Evolutionary conservation across 2,329 filamentous ascomycete genomes (phyloP), one percentile per base, ranked within the genome.

Genomic region (Xylaria sp.): DNA sequence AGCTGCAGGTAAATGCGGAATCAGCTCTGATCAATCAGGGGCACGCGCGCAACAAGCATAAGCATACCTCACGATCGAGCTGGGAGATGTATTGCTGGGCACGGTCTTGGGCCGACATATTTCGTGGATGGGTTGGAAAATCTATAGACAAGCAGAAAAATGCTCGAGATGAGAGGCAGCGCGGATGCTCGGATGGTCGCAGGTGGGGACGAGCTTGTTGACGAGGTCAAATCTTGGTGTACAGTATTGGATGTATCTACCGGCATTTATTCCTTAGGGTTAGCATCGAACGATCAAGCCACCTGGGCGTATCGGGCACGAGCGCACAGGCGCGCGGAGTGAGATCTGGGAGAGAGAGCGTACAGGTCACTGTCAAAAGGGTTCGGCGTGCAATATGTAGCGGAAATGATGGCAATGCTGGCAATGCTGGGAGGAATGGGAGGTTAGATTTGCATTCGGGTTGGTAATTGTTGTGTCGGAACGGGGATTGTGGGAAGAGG

Each of bases 61-160:
- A 49, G 57, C 88, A 73, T 82, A 94, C 92, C 90, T 94, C 92
- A 78, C 89, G 90, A 83, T 96, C 93, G 82, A 96, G 90, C 83
- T 90, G 87, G 75, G 87, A 87, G 78, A 96, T 86, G 77, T 93
- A 90, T 76, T 91, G 86, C 81, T 93, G 90, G 73, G 90, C 88
- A 81, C 89, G 90, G 76, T 93, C 91, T 82, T 93, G 91, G 70
- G 86, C 85, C 80, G 90, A 90, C 90, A 93, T 93, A 74, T 76
- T 87, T 80, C 74, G 72, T 70, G 61, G 62, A 62, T 61, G 33
- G n/a, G 64, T 3, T 36, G 66, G 63, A 61, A 56, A 62, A 49
- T 60, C 53, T 68, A 65, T 61, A 57, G 20, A 49, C 56, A 61
- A 33, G 33, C 15, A 33, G 42, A 63, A 59, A 51, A 66, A 63